These are phyloP conservation scores for Coemansia sp. DNA, from an alignment of 192 early-diverging fungal species.

Conservation along the genomic window DNA sequence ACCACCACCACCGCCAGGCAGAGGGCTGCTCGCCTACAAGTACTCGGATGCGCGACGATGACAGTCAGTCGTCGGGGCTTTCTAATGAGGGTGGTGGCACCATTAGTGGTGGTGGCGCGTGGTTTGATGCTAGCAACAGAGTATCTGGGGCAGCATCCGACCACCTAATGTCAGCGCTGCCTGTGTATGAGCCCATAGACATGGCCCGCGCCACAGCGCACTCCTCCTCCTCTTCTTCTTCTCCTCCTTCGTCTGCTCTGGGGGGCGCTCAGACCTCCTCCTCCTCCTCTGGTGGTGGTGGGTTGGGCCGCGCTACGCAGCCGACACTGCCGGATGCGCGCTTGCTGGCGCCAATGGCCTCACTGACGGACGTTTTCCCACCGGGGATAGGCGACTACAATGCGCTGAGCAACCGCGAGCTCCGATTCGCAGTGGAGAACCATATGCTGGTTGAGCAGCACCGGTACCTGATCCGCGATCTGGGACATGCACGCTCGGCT, in stretches of 20 bases:
- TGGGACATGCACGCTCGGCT: constrained; percentile 50
- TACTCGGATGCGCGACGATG: not conserved
- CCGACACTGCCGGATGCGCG: constrained; percentile 35
- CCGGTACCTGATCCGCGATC: constrained; percentile 44
- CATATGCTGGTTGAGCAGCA: constrained; percentile 56
- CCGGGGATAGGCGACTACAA: constrained; percentile 6
- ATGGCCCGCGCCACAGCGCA: constrained; percentile 12
- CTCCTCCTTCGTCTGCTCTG: not conserved
- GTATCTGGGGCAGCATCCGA: not conserved
- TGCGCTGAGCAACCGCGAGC: constrained; percentile 45
- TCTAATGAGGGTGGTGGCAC: not conserved
- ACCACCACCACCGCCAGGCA: not conserved
- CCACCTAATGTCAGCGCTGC: constrained; percentile 31
- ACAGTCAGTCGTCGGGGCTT: not conserved
- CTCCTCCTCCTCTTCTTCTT: too few species aligned
- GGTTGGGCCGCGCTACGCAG: constrained; percentile 26
- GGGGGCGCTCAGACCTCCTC: too few species aligned
- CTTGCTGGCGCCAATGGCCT: constrained; percentile 53
- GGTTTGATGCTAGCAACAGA: not conserved
- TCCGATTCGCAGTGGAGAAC: constrained; percentile 50
- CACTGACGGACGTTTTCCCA: constrained; percentile 35
- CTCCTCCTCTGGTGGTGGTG: not conserved
- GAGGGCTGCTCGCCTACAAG: not conserved
- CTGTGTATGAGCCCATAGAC: constrained; percentile 51
- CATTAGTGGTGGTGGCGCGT: not conserved